These are phyloP conservation scores for Tricholoma saponaceum DNA, from an alignment of 768 basidiomycete species.

Conservation along the genomic window DNA sequence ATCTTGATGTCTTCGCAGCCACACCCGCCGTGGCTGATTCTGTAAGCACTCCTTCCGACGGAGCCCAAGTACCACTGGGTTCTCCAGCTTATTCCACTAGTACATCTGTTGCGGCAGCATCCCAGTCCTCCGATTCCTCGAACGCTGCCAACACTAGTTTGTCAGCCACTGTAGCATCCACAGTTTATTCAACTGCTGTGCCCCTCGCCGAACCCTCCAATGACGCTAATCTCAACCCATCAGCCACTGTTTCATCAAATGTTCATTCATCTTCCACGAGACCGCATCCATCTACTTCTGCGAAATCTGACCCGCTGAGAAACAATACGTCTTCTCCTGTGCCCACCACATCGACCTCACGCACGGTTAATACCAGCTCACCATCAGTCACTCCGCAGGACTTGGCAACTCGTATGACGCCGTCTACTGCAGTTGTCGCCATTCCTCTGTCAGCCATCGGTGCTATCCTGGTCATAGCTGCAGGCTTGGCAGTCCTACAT, in stretches of 20 bases:
- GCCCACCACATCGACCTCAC: neutral
- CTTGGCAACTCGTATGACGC: slow-evolving; percentile 20
- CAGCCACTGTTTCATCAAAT: neutral
- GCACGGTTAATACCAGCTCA: neutral
- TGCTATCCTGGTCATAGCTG: slow-evolving; percentile 26
- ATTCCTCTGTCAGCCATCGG: slow-evolving; percentile 30
- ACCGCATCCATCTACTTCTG: neutral
- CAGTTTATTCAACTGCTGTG: neutral
- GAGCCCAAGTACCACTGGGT: neutral
- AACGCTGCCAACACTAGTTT: neutral
- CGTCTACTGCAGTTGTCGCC: slow-evolving; percentile 27
- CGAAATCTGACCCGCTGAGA: neutral
- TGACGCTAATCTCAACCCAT: neutral
- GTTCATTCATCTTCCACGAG: neutral
- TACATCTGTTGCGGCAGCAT: neutral
- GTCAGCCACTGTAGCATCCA: neutral
- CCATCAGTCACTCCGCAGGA: slow-evolving; percentile 8
- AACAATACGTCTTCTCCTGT: neutral
- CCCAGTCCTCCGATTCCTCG: neutral
- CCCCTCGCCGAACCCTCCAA: neutral
- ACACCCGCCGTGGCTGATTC: neutral
- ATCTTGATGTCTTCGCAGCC: neutral
- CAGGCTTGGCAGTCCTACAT: slow-evolving; percentile 22
- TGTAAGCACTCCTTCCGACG: neutral
- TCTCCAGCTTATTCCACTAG: neutral